These are phyloP conservation scores for Myochromella boudieri DNA, from an alignment of 768 basidiomycete species.

Conservation along the genomic window DNA sequence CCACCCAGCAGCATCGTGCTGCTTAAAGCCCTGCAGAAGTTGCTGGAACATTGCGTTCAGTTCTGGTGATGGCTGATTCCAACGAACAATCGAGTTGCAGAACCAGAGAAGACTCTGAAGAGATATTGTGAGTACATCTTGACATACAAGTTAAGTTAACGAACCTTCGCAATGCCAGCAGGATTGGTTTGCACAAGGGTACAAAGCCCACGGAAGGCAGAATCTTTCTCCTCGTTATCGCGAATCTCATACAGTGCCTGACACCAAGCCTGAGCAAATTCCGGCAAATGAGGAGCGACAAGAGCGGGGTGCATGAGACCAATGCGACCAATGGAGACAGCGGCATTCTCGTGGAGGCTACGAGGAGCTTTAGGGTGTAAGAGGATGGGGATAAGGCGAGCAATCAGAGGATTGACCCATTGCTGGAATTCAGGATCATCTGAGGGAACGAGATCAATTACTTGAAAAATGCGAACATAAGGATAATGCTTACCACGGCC, in stretches of 20 bases:
- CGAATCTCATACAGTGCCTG: conserved; percentile 96
- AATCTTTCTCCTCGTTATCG: conserved; percentile 99
- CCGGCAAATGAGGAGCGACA: conserved; percentile 85
- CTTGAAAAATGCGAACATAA: background rate
- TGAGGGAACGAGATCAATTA: conserved; percentile 23
- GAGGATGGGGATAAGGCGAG: conserved; percentile 89
- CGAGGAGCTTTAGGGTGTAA: conserved; percentile 91
- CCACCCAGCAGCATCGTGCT: conserved; percentile 86
- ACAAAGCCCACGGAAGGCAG: conserved; percentile 96
- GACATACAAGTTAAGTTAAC: too few species aligned
- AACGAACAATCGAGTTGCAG: conserved; percentile 96
- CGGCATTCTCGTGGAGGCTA: conserved; percentile 95
- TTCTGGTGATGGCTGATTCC: conserved; percentile 90
- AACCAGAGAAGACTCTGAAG: conserved; percentile 90
- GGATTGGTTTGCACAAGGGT: conserved; percentile 95
- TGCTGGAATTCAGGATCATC: conserved; percentile 88
- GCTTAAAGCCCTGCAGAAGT: conserved; percentile 87
- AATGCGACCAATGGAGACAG: conserved; percentile 95
- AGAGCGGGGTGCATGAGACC: conserved; percentile 88
- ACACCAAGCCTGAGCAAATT: conserved; percentile 96
- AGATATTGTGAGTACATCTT: conserved; percentile 1
- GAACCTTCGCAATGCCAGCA: conserved; percentile 86
- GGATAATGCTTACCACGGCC: conserved; percentile 58
- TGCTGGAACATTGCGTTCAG: conserved; percentile 93
- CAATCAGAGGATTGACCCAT: conserved; percentile 86